Evolutionary conservation across 164 flowering plant species (phyloP), one percentile per base, ranked within the genome.

Genomic region (Tinospora cordifolia): DNA sequence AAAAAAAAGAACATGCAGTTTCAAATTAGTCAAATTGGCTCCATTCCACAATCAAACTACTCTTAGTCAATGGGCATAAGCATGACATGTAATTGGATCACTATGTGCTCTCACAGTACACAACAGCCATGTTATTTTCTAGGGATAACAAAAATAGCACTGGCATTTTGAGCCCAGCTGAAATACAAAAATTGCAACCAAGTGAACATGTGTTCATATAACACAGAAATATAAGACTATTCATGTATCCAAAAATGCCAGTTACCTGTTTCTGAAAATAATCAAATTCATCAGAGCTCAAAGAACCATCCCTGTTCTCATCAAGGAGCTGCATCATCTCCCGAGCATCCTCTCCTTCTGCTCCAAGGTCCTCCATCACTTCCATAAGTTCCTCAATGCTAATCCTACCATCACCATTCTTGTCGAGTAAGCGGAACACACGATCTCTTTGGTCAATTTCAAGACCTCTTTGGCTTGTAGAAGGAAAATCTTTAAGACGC

Each of bases 321-420:
- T 93, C 97, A 67, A 93, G 90, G 59, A 91, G 87, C 72, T 83
- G 87, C 98, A 93, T 93, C 91, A 93, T 89, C 79, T 91, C 90
- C 71, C 78, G 74, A 7, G 97, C 96, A 84, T 93, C 97, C 71
- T 90, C 90, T 19, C 91, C 88, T 59, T 87, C 85, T 41, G 97
- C 98, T 66, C 97, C 97, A 63, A 93, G 91, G 81, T 94, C 98
- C 80, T 88, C 95, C 96, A 94, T 88, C 57, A 90, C 95, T 75
- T 94, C 96, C 79, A 62, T 86, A 69, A 94, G 93, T 71, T 94
- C 98, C 71, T 90, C 98, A 62, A 91, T 86, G 80, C 96, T 94
- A 64, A 91, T 94, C 81, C 83, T 86, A 63, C 98, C 98, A 81
- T 94, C 97, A 47, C 92, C 96, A 79, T 94, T 94, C 86, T 94